Conservation (phyloP, 208 protist species). For the Trypanosoma mega region DNA sequence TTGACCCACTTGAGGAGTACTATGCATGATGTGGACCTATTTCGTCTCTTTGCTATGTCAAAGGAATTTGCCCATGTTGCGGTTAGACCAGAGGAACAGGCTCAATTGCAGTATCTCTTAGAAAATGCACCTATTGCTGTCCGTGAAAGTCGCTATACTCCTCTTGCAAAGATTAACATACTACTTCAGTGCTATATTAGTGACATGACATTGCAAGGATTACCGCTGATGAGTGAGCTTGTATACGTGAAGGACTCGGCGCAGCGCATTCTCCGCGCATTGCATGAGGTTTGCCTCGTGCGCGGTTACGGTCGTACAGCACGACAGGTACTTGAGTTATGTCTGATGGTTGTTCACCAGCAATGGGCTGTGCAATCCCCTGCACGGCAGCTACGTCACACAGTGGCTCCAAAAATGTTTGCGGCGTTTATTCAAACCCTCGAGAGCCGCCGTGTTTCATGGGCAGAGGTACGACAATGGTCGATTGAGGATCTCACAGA, state of each 20-base stretch:
- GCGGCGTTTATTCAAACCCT: conserved; percentile 91
- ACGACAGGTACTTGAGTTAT: conserved; percentile 85
- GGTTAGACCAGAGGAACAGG: conserved; percentile 98
- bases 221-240: conserved; percentile 98
- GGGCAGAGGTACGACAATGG: conserved; percentile 95
- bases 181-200: conserved; percentile 99
- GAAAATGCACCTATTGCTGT: conserved; percentile 98
- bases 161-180: conserved; percentile 98
- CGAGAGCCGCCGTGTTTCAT: conserved; percentile 95
- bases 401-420: conserved; percentile 79
- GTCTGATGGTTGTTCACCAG: conserved; percentile 94
- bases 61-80: conserved; percentile 98
- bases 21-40: conserved; percentile 98
- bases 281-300: conserved; percentile 96
- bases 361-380: conserved; percentile 97
- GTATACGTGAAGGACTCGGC: conserved; percentile 99
- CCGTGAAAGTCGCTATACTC: conserved; percentile 95
- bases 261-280: conserved; percentile 85
- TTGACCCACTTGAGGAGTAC: conserved; percentile 93
- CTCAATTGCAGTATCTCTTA: conserved; percentile 95
- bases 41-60: conserved; percentile 96
- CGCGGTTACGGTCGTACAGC: conserved; percentile 96
- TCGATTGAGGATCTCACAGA: conserved; percentile 93
- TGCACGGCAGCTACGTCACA: conserved; percentile 83
- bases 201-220: conserved; percentile 95